Percentiles rank a stretch among this genome's conserved stretches.
Evolutionary conservation across 129 eudicot genomes (phyloP).

Genomic region (Flaveria bidentis): DNA sequence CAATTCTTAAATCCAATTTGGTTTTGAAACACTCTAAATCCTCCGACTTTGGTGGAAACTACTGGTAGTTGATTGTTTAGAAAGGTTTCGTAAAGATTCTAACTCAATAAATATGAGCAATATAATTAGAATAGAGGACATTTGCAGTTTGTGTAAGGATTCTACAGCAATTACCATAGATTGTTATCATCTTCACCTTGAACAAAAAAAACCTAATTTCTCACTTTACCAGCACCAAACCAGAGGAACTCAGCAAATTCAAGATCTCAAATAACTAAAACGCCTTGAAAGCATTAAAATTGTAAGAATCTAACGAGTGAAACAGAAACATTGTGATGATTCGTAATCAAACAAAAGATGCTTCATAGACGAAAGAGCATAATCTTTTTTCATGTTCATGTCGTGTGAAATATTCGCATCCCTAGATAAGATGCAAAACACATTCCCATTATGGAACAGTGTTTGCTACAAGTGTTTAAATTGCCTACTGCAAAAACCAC

Average conservation of each 20-base stretch:
- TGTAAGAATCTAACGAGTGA: neutral
- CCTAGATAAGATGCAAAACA: slow-evolving; percentile 29
- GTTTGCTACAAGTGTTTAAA: neutral
- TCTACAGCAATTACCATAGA: slow-evolving; percentile 1
- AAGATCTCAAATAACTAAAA: slow-evolving; percentile 6
- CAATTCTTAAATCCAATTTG: slow-evolving; percentile 8
- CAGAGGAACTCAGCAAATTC: slow-evolving; percentile 7
- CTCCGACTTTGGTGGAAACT: neutral
- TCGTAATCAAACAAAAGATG: no score
- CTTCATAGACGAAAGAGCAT: no score
- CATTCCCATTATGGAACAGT: neutral
- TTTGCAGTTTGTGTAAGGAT: neutral
- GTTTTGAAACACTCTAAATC: neutral
- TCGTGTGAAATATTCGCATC: no score
- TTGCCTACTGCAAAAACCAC: neutral
- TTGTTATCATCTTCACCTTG: neutral
- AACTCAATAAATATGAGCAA: neutral
- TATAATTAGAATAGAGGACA: neutral
- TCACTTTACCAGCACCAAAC: slow-evolving; percentile 7
- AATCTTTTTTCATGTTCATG: no score
- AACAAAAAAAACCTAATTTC: slow-evolving; percentile 18
- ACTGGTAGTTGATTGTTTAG: neutral
- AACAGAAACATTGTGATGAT: no score
- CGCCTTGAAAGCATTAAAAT: neutral
- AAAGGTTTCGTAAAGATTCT: slow-evolving; percentile 16